These are phyloP conservation scores for Colletotrichum magnum DNA, from an alignment of 2,329 filamentous ascomycete genomes.

Conservation along the genomic window DNA sequence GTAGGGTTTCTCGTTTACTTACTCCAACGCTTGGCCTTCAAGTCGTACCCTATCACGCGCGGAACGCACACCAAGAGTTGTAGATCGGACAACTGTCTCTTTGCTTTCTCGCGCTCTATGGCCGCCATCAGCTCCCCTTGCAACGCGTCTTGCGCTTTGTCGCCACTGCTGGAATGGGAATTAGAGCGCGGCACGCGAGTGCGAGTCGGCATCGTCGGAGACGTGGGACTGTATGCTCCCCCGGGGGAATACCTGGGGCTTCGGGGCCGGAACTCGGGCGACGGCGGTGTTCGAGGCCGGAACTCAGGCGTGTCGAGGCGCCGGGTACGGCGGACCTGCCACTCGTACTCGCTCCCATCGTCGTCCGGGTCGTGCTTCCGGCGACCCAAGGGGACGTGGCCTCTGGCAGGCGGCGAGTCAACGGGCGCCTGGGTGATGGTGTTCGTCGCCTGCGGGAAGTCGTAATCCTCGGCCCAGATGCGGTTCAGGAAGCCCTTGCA, in stretches of 20 bases:
- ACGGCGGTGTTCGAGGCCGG: too few species aligned
- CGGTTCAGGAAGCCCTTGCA: not conserved
- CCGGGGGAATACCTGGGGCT: too few species aligned
- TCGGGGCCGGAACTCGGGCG: too few species aligned
- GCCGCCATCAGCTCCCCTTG: too few species aligned
- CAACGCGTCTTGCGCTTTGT: too few species aligned
- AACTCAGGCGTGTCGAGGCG: too few species aligned
- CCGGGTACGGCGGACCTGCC: too few species aligned
- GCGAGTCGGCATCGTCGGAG: too few species aligned
- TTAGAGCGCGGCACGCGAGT: too few species aligned
- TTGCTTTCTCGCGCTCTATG: too few species aligned
- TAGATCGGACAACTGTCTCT: slow-evolving; percentile 33
- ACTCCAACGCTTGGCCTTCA: slow-evolving; percentile 60
- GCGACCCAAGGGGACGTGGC: slow-evolving; percentile 20
- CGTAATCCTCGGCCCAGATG: not conserved
- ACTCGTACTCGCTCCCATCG: not conserved
- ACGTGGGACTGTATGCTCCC: too few species aligned
- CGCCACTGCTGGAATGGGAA: too few species aligned
- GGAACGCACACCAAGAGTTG: slow-evolving; percentile 39
- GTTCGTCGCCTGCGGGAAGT: slow-evolving; percentile 17
- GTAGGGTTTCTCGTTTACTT: not conserved
- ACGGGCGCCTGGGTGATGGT: slow-evolving; percentile 42
- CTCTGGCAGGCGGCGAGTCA: slow-evolving; percentile 21
- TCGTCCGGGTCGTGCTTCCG: not conserved
- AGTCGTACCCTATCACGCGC: slow-evolving; percentile 58